phyloP scores from a whole-genome alignment of 2,329 filamentous ascomycete genomes.

The Cladosporium sp. region DNA sequence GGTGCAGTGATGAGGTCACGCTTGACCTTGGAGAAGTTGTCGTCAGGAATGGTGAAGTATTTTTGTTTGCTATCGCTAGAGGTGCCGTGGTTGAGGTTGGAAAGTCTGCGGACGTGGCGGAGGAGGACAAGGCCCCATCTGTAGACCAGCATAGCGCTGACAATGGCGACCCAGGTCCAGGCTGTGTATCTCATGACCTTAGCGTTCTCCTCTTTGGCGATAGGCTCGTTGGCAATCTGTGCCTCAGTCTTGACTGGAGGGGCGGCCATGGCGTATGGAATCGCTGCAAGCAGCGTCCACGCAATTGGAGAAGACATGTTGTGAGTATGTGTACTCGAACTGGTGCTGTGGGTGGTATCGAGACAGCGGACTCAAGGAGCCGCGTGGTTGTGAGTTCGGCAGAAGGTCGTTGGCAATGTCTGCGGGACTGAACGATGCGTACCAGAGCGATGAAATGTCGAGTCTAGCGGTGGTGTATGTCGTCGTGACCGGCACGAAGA shows the following conservation, averaged over 20 bases:
- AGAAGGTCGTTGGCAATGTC: background rate
- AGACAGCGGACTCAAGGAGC: constrained; percentile 3
- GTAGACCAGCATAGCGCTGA: constrained; percentile 62
- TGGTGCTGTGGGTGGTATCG: background rate
- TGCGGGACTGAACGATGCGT: constrained; percentile 3
- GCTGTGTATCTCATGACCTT: constrained; percentile 32
- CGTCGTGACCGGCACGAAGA: constrained; percentile 11
- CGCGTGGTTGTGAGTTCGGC: background rate
- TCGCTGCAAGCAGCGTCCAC: constrained; percentile 11
- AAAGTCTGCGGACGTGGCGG: constrained; percentile 66
- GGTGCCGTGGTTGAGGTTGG: constrained; percentile 70
- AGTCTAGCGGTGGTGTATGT: constrained; percentile 2
- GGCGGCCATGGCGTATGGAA: constrained; percentile 12
- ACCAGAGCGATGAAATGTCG: constrained; percentile 8
- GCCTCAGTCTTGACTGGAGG: constrained; percentile 6
- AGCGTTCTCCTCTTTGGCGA: constrained; percentile 23
- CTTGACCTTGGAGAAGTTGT: constrained; percentile 40
- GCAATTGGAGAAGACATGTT: constrained; percentile 5
- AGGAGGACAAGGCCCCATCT: constrained; percentile 56
- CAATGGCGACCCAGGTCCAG: constrained; percentile 56
- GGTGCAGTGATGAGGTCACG: constrained; percentile 44
- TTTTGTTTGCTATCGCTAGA: constrained; percentile 50
- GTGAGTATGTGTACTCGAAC: background rate
- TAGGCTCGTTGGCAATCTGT: constrained; percentile 10
- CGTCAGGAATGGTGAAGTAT: constrained; percentile 67